Conservation (phyloP, 148 eudicot genomes). For the Drosera capensis region DNA sequence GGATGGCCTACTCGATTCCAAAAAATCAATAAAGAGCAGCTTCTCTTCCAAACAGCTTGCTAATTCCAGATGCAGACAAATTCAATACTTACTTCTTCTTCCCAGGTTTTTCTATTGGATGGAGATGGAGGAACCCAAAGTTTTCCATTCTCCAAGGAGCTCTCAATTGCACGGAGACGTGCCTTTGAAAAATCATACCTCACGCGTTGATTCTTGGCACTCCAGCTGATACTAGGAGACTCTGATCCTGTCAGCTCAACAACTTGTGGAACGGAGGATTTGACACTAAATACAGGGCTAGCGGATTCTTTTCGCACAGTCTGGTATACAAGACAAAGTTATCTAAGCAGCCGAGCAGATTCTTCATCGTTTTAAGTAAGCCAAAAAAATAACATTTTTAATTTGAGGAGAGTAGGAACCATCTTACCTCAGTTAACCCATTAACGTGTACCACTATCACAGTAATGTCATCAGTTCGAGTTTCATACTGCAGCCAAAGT, state of each 20-base stretch:
- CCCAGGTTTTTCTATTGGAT: slow-evolving; percentile 88
- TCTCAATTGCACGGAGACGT: slow-evolving; percentile 87
- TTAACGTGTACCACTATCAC: slow-evolving; percentile 76
- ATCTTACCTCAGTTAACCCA: slow-evolving; percentile 60
- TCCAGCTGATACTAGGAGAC: slow-evolving; percentile 59
- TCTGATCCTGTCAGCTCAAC: slow-evolving; percentile 77
- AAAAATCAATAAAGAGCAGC: too few species aligned
- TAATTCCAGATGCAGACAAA: too few species aligned
- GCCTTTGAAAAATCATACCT: slow-evolving; percentile 82
- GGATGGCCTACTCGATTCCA: too few species aligned
- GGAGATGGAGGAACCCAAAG: slow-evolving; percentile 86
- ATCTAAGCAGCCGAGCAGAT: slow-evolving; percentile 2
- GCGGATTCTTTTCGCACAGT: slow-evolving; percentile 22
- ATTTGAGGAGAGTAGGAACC: slow-evolving; percentile 8
- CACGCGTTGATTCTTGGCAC: slow-evolving; percentile 48
- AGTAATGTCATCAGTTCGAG: slow-evolving; percentile 98
- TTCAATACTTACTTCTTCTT: slow-evolving; percentile 85
- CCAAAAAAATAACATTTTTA: too few species aligned
- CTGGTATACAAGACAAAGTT: slow-evolving; percentile 16
- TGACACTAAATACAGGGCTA: slow-evolving; percentile 30
- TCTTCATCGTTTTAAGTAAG: too few species aligned
- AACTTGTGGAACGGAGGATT: slow-evolving; percentile 50
- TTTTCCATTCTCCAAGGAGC: slow-evolving; percentile 76
- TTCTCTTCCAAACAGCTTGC: too few species aligned
- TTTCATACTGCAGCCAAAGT: slow-evolving; percentile 97